A percentile compares a stretch with the other conserved stretches of the same genome.
These are phyloP conservation scores for Alternaria arbusti DNA, from an alignment of 2,329 filamentous ascomycete genomes.

Conservation along the genomic window DNA sequence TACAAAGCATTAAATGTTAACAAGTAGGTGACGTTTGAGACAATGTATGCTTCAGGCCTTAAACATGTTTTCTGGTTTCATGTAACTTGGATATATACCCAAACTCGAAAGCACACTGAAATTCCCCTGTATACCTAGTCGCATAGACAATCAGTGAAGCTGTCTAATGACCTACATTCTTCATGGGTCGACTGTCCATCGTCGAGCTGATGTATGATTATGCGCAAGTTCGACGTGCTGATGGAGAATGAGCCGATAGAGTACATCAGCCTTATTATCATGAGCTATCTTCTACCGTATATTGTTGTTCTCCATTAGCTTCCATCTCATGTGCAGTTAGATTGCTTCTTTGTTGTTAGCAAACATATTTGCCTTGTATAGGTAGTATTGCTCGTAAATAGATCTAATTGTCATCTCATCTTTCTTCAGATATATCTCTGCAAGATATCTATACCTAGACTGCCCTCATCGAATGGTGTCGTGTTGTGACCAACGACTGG, in stretches of 20 bases:
- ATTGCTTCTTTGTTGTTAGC: no score
- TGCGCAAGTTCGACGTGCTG: neutral
- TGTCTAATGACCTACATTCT: neutral
- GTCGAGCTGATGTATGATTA: neutral
- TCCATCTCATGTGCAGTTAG: no score
- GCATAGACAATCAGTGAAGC: neutral
- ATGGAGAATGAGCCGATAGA: neutral
- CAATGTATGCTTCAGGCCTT: neutral
- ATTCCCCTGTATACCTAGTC: neutral
- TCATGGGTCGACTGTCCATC: neutral
- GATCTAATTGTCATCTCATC: no score
- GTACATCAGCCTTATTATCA: neutral
- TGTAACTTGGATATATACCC: neutral
- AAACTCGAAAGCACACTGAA: neutral
- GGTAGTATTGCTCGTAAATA: no score
- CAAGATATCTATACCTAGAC: no score
- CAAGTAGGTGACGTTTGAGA: neutral
- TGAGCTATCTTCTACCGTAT: neutral
- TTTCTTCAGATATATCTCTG: no score
- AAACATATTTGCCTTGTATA: no score
- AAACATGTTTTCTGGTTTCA: neutral
- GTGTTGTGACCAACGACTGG: neutral
- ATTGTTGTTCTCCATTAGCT: no score
- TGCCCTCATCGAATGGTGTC: neutral
- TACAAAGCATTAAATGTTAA: neutral